A percentile compares a stretch with the other conserved stretches of the same genome.
Conservation (phyloP, 495 filamentous ascomycete genomes). For the Daldinia loculata region DNA sequence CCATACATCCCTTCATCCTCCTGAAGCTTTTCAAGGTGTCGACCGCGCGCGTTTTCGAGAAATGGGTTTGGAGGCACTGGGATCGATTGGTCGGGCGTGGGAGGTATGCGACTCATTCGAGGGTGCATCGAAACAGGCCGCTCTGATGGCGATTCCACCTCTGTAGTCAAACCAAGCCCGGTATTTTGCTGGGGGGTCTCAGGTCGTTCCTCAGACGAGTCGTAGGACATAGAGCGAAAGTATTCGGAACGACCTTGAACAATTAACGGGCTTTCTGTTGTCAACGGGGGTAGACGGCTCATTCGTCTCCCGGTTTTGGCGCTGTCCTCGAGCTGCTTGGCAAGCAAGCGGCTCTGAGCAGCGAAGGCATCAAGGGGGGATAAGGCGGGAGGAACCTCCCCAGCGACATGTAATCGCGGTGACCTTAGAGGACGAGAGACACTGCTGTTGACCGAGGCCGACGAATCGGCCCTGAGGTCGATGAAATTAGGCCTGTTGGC, state of each 20-base stretch:
- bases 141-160: constrained; percentile 61
- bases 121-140: constrained; percentile 79
- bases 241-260: constrained; percentile 76
- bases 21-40: constrained; percentile 44
- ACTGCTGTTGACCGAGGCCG: constrained; percentile 58
- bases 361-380: constrained; percentile 96
- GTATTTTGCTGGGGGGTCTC: constrained; percentile 47
- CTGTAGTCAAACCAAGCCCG: constrained; percentile 60
- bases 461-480: constrained; percentile 70
- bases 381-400: constrained; percentile 88
- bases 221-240: constrained; percentile 67
- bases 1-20: constrained; percentile 48
- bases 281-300: constrained; percentile 83
- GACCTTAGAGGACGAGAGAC: constrained; percentile 64
- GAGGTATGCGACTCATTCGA: constrained; percentile 70
- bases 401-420: constrained; percentile 79
- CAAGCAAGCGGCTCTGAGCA: constrained; percentile 83
- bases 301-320: constrained; percentile 74
- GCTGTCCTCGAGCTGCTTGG: constrained; percentile 84
- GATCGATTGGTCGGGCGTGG: constrained; percentile 59
- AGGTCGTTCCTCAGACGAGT: constrained; percentile 53
- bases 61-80: constrained; percentile 53
- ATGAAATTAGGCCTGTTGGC: constrained; percentile 65
- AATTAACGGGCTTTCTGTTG: constrained; percentile 74
- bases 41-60: constrained; percentile 44